phyloP scores from a whole-genome alignment of 257 asterid species.

The Thymus quinquecostatus region DNA sequence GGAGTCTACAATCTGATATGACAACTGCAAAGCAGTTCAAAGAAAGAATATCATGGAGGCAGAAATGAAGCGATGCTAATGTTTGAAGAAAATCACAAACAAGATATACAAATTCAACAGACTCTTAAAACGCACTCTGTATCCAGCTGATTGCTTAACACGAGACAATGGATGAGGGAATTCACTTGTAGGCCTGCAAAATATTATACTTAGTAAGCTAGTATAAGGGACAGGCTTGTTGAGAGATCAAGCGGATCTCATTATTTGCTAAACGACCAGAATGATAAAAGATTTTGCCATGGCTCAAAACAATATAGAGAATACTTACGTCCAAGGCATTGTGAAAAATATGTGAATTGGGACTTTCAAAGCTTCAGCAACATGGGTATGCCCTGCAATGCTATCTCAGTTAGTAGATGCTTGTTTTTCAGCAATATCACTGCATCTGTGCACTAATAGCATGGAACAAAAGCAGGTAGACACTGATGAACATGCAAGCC shows the following conservation, averaged over 20 bases:
- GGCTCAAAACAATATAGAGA: constrained; percentile 32
- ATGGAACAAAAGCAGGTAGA: constrained; percentile 6
- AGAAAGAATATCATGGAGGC: constrained; percentile 35
- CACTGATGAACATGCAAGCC: background rate
- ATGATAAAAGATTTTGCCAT: constrained; percentile 22
- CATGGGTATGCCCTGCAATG: constrained; percentile 91
- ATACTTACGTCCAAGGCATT: constrained; percentile 99
- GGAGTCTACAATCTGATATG: constrained; percentile 96
- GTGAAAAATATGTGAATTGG: constrained; percentile 96
- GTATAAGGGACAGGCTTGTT: background rate
- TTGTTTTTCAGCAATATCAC: background rate
- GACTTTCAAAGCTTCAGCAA: constrained; percentile 84
- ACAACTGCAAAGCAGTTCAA: constrained; percentile 71
- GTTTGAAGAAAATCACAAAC: constrained; percentile 20
- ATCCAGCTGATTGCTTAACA: constrained; percentile 95
- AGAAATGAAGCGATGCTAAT: constrained; percentile 18
- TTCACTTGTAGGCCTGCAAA: constrained; percentile 90
- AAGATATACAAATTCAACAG: constrained; percentile 27
- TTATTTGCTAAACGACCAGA: constrained; percentile 28
- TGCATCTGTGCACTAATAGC: background rate
- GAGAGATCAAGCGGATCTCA: constrained; percentile 9
- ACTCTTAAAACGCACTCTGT: constrained; percentile 63
- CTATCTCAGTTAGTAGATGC: constrained; percentile 26
- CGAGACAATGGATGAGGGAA: constrained; percentile 98
- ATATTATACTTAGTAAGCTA: constrained; percentile 28